Evolutionary conservation across 2,329 filamentous ascomycete genomes (phyloP), one percentile per base, ranked within the genome.

Genomic region (Penicillium oxalicum): DNA sequence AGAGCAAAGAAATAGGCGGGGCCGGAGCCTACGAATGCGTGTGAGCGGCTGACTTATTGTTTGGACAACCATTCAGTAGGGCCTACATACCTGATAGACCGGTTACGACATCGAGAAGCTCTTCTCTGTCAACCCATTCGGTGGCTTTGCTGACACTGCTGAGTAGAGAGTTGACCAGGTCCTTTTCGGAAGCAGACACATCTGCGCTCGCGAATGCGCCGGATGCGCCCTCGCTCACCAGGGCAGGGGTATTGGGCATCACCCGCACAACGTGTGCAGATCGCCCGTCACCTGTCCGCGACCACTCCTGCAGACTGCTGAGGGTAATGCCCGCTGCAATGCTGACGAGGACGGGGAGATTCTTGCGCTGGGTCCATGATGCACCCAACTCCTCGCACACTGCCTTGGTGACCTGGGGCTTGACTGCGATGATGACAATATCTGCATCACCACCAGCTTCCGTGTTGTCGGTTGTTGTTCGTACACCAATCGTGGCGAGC

Each of bases 1-100:
- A 67, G 66, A 25, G 65, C 65, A 50, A 67, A 67, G 57, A 67
- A 67, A 41, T 67, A 67, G 6, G 65, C 65, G 4, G 65, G 65
- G 9, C 65, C 65, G n/a, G 65, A 67, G 45, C 65, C 65, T 67
- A 18, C 29, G 4, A 7, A 18, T 37, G 13, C n/a, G 3, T 11
- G 3, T 39, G 26, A 33, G 24, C 27, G 4, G 24, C 41, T 11
- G 8, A 12, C 12, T 5, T n/a, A 35, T 26, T 9, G 9, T 13
- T 9, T 9, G 25, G 29, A 24, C 24, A 26, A 5, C 11, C 9
- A 28, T 38, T 26, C 9, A 28, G 5, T 33, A n/a, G 25, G 9
- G 44, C 34, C 9, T 4, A 44, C 63, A 52, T 47, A 67, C 65
- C 65, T 4, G 65, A 67, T 45, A 67, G 46, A 4, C 64, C 63